These are phyloP conservation scores for Phytophthora parvispora DNA, from an alignment of 352 stramenopile genomes.

Conservation along the genomic window DNA sequence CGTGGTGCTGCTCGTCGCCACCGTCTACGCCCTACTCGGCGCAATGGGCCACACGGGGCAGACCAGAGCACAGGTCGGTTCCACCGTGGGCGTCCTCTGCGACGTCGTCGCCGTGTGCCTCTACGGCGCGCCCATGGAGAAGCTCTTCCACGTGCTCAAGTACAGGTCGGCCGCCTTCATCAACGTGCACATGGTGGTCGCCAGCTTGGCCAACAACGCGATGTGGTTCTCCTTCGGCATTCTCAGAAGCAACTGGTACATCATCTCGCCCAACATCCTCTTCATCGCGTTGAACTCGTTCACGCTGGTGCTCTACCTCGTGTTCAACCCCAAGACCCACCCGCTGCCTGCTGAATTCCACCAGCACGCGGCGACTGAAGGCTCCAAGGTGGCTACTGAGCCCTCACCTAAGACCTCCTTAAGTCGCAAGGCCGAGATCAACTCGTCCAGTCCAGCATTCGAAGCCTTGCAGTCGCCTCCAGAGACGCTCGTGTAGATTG, in stretches of 20 bases:
- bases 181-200: slow-evolving; percentile 56
- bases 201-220: slow-evolving; percentile 47
- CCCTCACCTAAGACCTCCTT: slow-evolving; percentile 7
- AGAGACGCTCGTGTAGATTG: slow-evolving; percentile 14
- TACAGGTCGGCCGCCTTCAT: slow-evolving; percentile 45
- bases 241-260: slow-evolving; percentile 33
- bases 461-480: slow-evolving; percentile 12
- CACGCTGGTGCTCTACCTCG: slow-evolving; percentile 27
- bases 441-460: slow-evolving; percentile 7
- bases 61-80: slow-evolving; percentile 28
- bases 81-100: slow-evolving; percentile 36
- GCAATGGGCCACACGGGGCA: slow-evolving; percentile 33
- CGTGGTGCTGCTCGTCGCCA: slow-evolving; percentile 22
- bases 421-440: neutral
- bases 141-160: slow-evolving; percentile 50
- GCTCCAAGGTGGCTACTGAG: neutral
- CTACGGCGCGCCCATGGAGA: slow-evolving; percentile 53
- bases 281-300: slow-evolving; percentile 32
- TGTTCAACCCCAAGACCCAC: slow-evolving; percentile 32
- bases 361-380: neutral
- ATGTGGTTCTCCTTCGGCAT: slow-evolving; percentile 58
- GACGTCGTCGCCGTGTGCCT: slow-evolving; percentile 30
- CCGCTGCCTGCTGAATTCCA: slow-evolving; percentile 17
- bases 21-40: slow-evolving; percentile 44
- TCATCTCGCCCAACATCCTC: slow-evolving; percentile 35